Evolutionary conservation across 371 early-diverging fungal genomes (phyloP), one percentile per base, ranked within the genome.

Genomic region (Rhizomucor miehei): DNA sequence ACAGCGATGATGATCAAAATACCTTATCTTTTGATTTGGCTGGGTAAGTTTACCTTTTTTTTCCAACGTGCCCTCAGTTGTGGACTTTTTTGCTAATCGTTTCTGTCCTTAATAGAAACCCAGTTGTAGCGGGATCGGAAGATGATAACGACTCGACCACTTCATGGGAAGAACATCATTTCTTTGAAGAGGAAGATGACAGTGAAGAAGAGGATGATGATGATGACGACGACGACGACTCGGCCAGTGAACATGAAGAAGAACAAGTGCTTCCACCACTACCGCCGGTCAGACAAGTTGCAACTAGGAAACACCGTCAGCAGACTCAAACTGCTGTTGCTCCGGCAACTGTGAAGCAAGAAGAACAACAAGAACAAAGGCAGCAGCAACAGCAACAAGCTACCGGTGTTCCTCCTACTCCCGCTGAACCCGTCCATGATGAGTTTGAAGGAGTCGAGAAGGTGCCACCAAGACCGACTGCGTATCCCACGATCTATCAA

Each of bases 401-500:
- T 29, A 8, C 29, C 8, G 29, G 5, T 29, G 5, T 8, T 29
- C 5, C 29, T 8, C 5, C 29, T 29, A 8, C 29, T 29, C 29
- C 29, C 8, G 3, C 29, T 8, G 29, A 29, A 8, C 29, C 29
- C 8, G 29, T 8, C 8, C 29, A 29, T 8, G 29, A 29, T 29
- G 29, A 29, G 29, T 29, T 41, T 29, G 47, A 54, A 45, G 24
- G 44, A 11, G 25, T 37, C 17, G 57, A 56, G 39, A 52, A 37
- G n/a, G 51, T 52, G 14, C 49, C 35, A 23, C 49, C 56, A n/a
- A 59, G 64, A 9, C 49, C 64, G 4, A 64, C 64, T 1, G 51
- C 54, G n/a, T 49, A 49, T 25, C 64, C 64, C 19, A 88, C 89
- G 10, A 59, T 90, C 9, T 90, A 81, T 63, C 81, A 90, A 67